phyloP scores from a whole-genome alignment of 345 rosid species.

The Gossypium raimondii region DNA sequence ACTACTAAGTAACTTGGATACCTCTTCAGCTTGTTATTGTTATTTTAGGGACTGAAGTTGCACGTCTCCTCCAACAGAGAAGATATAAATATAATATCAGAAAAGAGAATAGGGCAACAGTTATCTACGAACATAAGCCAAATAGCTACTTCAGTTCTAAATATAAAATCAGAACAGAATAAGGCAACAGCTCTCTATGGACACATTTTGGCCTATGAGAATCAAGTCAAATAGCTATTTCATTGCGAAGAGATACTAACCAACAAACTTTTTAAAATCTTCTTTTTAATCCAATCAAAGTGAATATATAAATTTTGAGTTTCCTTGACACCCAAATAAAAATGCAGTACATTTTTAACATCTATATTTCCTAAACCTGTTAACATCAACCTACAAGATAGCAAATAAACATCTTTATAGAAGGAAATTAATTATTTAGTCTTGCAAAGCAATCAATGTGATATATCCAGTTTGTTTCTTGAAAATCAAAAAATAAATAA shows the following conservation, averaged over 20 bases:
- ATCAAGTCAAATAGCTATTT: neutral
- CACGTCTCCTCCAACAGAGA: neutral
- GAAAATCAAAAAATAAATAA: neutral
- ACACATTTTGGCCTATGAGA: neutral
- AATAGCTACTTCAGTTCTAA: no score
- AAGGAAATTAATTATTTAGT: neutral
- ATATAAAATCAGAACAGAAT: no score
- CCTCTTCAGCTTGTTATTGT: no score
- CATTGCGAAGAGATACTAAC: neutral
- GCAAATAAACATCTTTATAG: neutral
- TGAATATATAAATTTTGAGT: neutral
- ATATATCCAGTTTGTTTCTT: neutral
- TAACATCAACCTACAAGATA: neutral
- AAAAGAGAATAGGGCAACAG: neutral
- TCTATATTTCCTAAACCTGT: neutral
- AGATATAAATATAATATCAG: neutral
- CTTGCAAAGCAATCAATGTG: neutral
- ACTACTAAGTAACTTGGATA: no score
- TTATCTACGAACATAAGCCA: no score
- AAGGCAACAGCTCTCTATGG: neutral
- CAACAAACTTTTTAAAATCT: neutral
- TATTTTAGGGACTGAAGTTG: no score
- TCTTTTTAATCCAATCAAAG: neutral
- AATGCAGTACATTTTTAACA: neutral
- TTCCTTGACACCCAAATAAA: slow-evolving; percentile 2